phyloP scores from a whole-genome alignment of 768 basidiomycete species.

The Tulasnella sp. region DNA sequence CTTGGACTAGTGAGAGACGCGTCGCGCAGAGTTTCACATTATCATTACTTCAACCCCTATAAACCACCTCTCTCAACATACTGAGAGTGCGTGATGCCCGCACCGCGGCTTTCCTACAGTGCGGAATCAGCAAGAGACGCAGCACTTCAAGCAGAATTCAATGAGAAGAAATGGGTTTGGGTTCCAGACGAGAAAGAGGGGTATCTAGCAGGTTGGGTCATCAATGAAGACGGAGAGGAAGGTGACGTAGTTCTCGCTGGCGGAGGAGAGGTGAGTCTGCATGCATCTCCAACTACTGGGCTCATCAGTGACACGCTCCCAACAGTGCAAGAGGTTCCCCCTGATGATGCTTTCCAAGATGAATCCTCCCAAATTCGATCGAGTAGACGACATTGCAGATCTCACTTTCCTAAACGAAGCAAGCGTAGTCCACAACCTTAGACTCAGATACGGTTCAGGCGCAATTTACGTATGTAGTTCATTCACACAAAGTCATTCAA shows the following conservation, averaged over 20 bases:
- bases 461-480: slow-evolving; percentile 69
- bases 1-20: too few species aligned
- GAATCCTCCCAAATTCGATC: slow-evolving; percentile 98
- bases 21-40: too few species aligned
- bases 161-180: slow-evolving; percentile 99
- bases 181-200: slow-evolving; percentile 86
- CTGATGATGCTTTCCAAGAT: slow-evolving; percentile 81
- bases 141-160: slow-evolving; percentile 88
- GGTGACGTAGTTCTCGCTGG: slow-evolving; percentile 77
- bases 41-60: too few species aligned
- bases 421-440: slow-evolving; percentile 94
- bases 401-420: slow-evolving; percentile 97
- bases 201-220: slow-evolving; percentile 89
- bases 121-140: slow-evolving; percentile 69
- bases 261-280: slow-evolving; percentile 55
- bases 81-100: too few species aligned
- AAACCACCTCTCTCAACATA: too few species aligned
- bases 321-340: slow-evolving; percentile 27
- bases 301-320: background rate
- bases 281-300: slow-evolving; percentile 6
- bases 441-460: slow-evolving; percentile 78
- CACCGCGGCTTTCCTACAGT: slow-evolving; percentile 29
- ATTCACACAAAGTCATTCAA: background rate
- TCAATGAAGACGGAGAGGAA: slow-evolving; percentile 68
- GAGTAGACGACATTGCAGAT: slow-evolving; percentile 95